Evolutionary conservation across 768 basidiomycete genomes (phyloP).

Genomic region (Cubamyces sp.): DNA sequence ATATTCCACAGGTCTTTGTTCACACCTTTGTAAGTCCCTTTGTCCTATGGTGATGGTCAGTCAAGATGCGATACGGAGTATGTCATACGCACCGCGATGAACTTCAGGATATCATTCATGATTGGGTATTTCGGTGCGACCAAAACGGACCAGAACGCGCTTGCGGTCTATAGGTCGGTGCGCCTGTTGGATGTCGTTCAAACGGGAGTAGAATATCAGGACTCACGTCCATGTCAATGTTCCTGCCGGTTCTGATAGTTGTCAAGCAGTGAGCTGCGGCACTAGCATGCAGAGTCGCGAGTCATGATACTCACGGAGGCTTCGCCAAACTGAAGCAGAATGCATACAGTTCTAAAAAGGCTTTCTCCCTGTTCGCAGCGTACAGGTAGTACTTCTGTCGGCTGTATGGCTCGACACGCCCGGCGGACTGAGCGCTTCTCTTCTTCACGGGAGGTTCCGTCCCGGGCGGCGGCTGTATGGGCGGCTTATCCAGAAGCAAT

Average conservation of each 20-base stretch:
- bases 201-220: not conserved
- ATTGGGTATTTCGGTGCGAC: conserved; percentile 69
- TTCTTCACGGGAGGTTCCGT: conserved; percentile 39
- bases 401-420: conserved; percentile 56
- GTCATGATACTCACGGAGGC: conserved; percentile 57
- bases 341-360: conserved; percentile 67
- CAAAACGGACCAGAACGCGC: conserved; percentile 77
- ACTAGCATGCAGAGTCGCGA: not conserved
- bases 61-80: not conserved
- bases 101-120: conserved; percentile 65
- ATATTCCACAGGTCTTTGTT: conserved; percentile 89
- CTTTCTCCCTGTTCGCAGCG: conserved; percentile 49
- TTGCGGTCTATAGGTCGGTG: conserved; percentile 54
- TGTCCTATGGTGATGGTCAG: conserved; percentile 37
- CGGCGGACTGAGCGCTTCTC: conserved; percentile 40
- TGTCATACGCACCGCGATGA: conserved; percentile 56
- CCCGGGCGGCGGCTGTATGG: conserved; percentile 30
- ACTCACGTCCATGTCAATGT: conserved; percentile 81
- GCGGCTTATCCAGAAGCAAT: conserved; percentile 53
- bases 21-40: conserved; percentile 68
- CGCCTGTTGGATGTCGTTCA: not conserved
- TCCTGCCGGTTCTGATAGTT: conserved; percentile 60
- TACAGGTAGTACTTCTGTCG: conserved; percentile 53
- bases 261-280: not conserved
- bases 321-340: conserved; percentile 77